A percentile compares a stretch with the other conserved stretches of the same genome.
Evolutionary conservation across 345 rosid species (phyloP).

Genomic region (Populus pruinosa): DNA sequence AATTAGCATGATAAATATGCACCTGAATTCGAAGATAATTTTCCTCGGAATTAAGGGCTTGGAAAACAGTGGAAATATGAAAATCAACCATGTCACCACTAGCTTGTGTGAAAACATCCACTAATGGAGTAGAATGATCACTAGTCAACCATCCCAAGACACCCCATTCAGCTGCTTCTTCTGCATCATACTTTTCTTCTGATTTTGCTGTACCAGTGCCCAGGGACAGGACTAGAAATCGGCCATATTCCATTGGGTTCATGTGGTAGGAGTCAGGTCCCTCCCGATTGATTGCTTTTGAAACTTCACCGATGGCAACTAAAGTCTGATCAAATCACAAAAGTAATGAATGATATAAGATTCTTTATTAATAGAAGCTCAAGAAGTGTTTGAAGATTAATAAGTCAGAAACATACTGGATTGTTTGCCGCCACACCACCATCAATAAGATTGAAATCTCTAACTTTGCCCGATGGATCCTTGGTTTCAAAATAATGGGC

Average conservation of each 20-base stretch:
- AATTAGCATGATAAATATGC: not conserved
- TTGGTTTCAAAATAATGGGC: constrained; percentile 39
- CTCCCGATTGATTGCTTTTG: constrained; percentile 36
- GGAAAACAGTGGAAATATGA: constrained; percentile 47
- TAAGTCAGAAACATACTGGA: too few species aligned
- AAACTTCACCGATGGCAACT: constrained; percentile 19
- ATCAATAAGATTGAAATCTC: too few species aligned
- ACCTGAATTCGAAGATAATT: constrained; percentile 56
- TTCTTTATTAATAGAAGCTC: too few species aligned
- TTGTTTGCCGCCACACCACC: too few species aligned
- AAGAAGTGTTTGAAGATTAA: too few species aligned
- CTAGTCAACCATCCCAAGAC: constrained; percentile 56
- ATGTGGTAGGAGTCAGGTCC: constrained; percentile 39
- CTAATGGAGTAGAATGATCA: constrained; percentile 45
- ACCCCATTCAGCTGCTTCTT: constrained; percentile 58
- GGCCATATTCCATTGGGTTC: constrained; percentile 42
- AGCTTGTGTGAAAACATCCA: constrained; percentile 58
- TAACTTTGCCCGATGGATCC: constrained; percentile 26
- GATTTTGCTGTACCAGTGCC: constrained; percentile 51
- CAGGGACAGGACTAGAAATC: constrained; percentile 53
- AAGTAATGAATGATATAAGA: too few species aligned
- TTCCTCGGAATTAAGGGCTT: constrained; percentile 41
- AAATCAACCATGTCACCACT: constrained; percentile 65
- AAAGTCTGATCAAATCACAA: too few species aligned
- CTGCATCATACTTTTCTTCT: constrained; percentile 41